Base-by-base conservation (phyloP, 768 basidiomycete genomes). In the Russula compacta region DNA sequence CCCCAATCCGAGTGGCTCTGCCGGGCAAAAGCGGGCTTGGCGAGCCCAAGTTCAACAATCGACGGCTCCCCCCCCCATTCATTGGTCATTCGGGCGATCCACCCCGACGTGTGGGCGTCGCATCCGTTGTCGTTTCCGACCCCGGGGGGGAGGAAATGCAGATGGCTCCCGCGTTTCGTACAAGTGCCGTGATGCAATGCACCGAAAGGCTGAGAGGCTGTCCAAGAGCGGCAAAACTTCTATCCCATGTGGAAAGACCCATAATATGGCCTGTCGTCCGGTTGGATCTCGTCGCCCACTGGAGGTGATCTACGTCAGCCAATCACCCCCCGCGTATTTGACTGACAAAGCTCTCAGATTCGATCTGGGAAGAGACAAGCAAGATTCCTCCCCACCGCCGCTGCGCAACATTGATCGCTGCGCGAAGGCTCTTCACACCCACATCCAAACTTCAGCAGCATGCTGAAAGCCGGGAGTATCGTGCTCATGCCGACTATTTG, bases 281-380 rank as follows among this genome's bases (percentile, higher is more conserved):
- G 21, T 24, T 39, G 21, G 51, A 39, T 39, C 19, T 52, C 14
- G 36, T 36, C 12, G 24, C 36, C 21, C 8, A 12, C 3, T 52
- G 32, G 52, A 29, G 24, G 38, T 6, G 24, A 17, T 14, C 38
- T 5, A 36, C 53, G 33, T 19, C 33, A 2, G 19, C 36, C 14
- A 51, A 14, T 29, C 29, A 11, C n/a, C 21, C 19, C 5, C 35
- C 35, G 50, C 35, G 35, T 52, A 10, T 15, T n/a, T 53, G 39
- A 29, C 38, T 29, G 17, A 53, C 2, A 1, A 4, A 17, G 0
- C 40, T 24, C 17, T 6, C 10, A 54, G 39, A 33, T 19, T 68
- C 85, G 78, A 89, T 88, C 0, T 89, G 86, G 86, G 85, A 87
- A 69, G 86, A 88, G 71, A 72, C 38, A 36, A 71, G 75, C 12